Percentiles rank a stretch among this genome's conserved stretches.
Evolutionary conservation across 331 rosid genomes (phyloP).

Genomic region (Malus hybrid): DNA sequence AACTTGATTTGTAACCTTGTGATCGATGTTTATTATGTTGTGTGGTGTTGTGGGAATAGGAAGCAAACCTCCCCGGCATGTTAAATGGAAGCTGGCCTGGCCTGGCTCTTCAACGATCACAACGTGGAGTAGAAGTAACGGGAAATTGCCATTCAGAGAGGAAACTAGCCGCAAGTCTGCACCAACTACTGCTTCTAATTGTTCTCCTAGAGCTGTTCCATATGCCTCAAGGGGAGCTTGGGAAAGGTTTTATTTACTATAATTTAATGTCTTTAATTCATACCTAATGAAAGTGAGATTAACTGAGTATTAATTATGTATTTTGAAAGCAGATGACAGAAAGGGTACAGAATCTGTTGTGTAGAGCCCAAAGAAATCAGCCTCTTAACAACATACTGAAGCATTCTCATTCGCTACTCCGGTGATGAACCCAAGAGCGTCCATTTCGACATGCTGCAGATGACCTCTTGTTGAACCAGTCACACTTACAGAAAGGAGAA

Average conservation of each 20-base stretch:
- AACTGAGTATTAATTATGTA: background rate
- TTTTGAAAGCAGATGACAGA: conserved; percentile 51
- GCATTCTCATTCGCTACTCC: conserved; percentile 72
- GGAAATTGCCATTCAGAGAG: conserved; percentile 51
- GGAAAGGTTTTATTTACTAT: conserved; percentile 41
- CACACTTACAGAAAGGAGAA: background rate
- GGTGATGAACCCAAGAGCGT: conserved; percentile 18
- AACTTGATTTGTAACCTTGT: background rate
- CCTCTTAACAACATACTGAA: conserved; percentile 47
- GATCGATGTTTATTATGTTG: background rate
- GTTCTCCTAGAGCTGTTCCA: conserved; percentile 65
- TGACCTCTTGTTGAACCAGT: background rate
- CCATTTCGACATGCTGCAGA: background rate
- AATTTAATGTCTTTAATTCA: background rate
- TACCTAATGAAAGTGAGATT: background rate
- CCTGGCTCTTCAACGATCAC: conserved; percentile 40
- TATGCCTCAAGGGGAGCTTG: conserved; percentile 52
- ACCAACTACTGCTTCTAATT: conserved; percentile 33
- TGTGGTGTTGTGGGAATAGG: conserved; percentile 27
- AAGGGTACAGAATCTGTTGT: conserved; percentile 49
- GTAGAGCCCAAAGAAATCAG: conserved; percentile 61
- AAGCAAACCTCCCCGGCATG: conserved; percentile 69
- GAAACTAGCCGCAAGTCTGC: conserved; percentile 63
- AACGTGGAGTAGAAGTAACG: conserved; percentile 67
- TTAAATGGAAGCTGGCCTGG: conserved; percentile 38